These are phyloP conservation scores for Torrubiella hemipterigena DNA, from an alignment of 2,329 filamentous ascomycete genomes.

Conservation along the genomic window DNA sequence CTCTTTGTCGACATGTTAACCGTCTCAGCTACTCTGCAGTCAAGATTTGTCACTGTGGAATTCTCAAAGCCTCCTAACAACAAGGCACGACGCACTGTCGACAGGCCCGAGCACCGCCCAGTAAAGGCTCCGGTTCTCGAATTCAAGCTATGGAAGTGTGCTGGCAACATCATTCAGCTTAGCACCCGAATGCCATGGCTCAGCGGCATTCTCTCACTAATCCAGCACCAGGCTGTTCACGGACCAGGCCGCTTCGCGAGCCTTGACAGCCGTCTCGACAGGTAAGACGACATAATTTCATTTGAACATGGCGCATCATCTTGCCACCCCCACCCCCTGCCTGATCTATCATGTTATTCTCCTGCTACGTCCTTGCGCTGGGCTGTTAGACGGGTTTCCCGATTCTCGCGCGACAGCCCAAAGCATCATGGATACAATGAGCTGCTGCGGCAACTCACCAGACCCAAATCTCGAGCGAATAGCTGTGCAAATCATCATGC, in stretches of 20 bases:
- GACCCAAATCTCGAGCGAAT: no score
- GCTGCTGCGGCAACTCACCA: no score
- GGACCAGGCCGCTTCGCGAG: conserved; percentile 67
- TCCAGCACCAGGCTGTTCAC: conserved; percentile 60
- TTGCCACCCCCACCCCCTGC: no score
- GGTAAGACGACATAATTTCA: no score
- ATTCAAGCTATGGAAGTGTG: conserved; percentile 67
- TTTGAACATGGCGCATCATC: no score
- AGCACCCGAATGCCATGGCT: conserved; percentile 85
- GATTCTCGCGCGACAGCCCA: no score
- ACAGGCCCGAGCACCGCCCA: conserved; percentile 9
- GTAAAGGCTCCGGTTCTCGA: conserved; percentile 51
- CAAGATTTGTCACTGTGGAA: conserved; percentile 24
- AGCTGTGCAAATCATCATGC: no score
- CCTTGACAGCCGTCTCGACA: conserved; percentile 72
- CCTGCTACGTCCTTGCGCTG: no score
- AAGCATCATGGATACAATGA: no score
- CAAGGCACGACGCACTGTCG: no score
- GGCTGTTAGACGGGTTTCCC: no score
- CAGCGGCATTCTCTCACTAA: conserved; percentile 58
- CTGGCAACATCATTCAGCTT: conserved; percentile 62
- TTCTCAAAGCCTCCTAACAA: conserved; percentile 12
- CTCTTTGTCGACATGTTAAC: conserved; percentile 52
- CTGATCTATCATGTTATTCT: no score
- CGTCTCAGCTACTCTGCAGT: conserved; percentile 55